Conservation (phyloP, 2,329 filamentous ascomycete species). For the Colletotrichum agaves region DNA sequence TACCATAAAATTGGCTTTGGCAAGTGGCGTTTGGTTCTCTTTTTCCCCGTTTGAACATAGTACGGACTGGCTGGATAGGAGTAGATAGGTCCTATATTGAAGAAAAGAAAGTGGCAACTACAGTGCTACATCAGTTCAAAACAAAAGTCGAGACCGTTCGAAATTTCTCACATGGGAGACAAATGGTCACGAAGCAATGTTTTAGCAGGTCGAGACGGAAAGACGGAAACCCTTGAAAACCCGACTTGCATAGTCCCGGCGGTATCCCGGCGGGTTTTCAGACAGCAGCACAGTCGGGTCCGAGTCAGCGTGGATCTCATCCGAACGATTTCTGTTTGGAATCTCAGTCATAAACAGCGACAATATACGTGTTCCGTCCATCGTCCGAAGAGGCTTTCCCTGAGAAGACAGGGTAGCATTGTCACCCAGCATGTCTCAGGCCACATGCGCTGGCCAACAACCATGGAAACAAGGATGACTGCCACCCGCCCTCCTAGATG, state of each 20-base stretch:
- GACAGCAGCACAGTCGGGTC: constrained; percentile 34
- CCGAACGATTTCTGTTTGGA: constrained; percentile 36
- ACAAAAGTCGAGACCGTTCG: constrained; percentile 1
- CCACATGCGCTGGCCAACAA: constrained; percentile 23
- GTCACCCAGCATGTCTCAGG: constrained; percentile 34
- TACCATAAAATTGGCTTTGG: constrained; percentile 41
- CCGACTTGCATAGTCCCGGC: constrained; percentile 4
- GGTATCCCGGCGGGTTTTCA: constrained; percentile 23
- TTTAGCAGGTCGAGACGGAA: constrained; percentile 22
- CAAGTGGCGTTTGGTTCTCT: constrained; percentile 39
- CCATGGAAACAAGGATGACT: constrained; percentile 25
- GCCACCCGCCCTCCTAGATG: constrained; percentile 22
- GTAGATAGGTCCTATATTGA: constrained; percentile 38
- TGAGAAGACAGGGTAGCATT: constrained; percentile 25
- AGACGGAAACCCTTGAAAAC: constrained; percentile 3
- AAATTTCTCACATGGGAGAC: not conserved
- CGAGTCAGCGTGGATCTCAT: constrained; percentile 34
- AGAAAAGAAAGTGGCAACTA: constrained; percentile 26
- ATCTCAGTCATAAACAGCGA: constrained; percentile 27
- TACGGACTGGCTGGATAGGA: constrained; percentile 38
- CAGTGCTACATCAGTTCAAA: constrained; percentile 32
- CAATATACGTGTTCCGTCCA: constrained; percentile 27
- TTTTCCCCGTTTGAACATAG: constrained; percentile 30
- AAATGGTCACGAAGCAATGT: constrained; percentile 5
- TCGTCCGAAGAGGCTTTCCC: constrained; percentile 33